Base-by-base conservation (phyloP, 2,329 filamentous ascomycete genomes). In the Clonostachys rhizophaga region DNA sequence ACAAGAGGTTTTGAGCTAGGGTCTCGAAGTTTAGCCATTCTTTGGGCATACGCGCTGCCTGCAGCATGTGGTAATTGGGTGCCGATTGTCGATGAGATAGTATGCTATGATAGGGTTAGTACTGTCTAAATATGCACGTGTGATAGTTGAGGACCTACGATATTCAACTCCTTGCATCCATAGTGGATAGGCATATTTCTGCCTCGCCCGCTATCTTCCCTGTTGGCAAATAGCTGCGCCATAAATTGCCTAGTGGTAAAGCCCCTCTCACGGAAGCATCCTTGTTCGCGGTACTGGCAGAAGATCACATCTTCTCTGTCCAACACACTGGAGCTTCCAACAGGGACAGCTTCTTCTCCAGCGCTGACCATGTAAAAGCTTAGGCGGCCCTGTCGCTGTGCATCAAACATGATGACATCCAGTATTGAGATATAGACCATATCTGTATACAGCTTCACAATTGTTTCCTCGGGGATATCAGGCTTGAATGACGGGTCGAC, bases 101-200 rank as follows among this genome's bases (percentile, higher is more conserved):
- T 91, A 65, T 95, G 89, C 83, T 88, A 47, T 24, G 2, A 16
- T 11, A 5, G 40, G 33, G 20, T 43, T 14, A 43, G 34, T 12
- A 8, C 10, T n/a, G 5, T n/a, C 10, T 33, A 35, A 3, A 20
- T 20, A 12, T 40, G 34, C 33, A 10, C 10, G 8, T n/a, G 47
- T 14, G 6, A 16, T 13, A 7, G 35, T 9, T 12, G 14, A 20
- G n/a, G 18, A 71, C 81, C 63, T 63, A 91, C 87, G 59, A 96
- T 91, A 56, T 96, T 90, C 48, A 95, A 74, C 53, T 89, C 84
- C 48, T 77, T 81, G 64, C 87, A 91, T 42, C 91, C 91, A 60
- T 97, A 99, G 68, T 99, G 94, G 13, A 97, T 89, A 1, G 94
- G 94, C 94, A 99, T 99, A 59, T 96, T 97, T 52, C 92, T 83